Percentiles rank a stretch among this genome's conserved stretches.
Conservation (phyloP, 2,329 filamentous ascomycete genomes). For the Colletotrichum sansevieriae region DNA sequence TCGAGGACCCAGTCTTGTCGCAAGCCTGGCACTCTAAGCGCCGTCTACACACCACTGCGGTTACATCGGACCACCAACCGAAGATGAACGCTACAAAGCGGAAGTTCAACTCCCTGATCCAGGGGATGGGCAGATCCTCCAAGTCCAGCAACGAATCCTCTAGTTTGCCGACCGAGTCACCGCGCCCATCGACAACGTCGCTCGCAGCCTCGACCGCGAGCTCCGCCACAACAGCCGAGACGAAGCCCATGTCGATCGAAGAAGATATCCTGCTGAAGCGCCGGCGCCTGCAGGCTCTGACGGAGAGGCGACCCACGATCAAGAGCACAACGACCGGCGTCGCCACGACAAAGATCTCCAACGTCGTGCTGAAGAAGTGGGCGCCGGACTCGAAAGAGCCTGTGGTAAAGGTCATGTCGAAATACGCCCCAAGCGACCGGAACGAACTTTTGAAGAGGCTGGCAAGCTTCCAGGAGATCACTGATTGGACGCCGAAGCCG, state of each 20-base stretch:
- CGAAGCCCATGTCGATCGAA: conserved; percentile 47
- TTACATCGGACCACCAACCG: conserved; percentile 27
- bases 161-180: conserved; percentile 37
- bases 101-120: conserved; percentile 83
- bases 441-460: conserved; percentile 84
- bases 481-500: conserved; percentile 94
- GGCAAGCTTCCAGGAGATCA: conserved; percentile 90
- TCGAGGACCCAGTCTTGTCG: neutral
- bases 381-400: conserved; percentile 47
- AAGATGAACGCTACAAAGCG: conserved; percentile 83
- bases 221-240: conserved; percentile 17
- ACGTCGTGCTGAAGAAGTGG: conserved; percentile 58
- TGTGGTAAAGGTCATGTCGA: conserved; percentile 51
- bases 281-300: conserved; percentile 57
- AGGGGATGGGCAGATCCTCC: conserved; percentile 65
- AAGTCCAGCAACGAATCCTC: conserved; percentile 41
- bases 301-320: conserved; percentile 38
- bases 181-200: conserved; percentile 42
- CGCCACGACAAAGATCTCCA: conserved; percentile 53
- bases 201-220: conserved; percentile 26
- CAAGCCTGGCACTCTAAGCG: conserved; percentile 7
- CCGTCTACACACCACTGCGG: neutral
- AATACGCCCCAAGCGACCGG: conserved; percentile 89
- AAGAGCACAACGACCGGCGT: conserved; percentile 32
- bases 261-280: conserved; percentile 65